Conservation (phyloP, 768 basidiomycete species). For the Asterophora parasitica region DNA sequence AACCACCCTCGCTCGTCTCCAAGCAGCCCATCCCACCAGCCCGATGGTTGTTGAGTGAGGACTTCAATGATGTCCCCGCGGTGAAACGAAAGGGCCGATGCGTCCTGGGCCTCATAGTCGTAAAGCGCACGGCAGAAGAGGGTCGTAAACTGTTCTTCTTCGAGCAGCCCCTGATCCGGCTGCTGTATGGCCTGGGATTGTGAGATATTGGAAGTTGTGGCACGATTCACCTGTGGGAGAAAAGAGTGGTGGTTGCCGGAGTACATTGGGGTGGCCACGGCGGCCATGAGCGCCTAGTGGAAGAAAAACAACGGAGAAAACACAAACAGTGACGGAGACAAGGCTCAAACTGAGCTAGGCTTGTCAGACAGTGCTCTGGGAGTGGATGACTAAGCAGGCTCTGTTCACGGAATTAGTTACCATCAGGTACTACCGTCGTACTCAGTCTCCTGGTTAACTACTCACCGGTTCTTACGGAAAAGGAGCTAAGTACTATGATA, state of each 20-base stretch:
- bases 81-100: constrained; percentile 83
- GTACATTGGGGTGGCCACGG: constrained; percentile 28
- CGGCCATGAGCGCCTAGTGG: constrained; percentile 22
- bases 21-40: constrained; percentile 98
- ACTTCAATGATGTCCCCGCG: constrained; percentile 93
- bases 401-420: too few relatives aligned
- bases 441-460: too few relatives aligned
- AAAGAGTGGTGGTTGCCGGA: constrained; percentile 17
- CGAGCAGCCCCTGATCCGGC: constrained; percentile 34
- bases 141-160: constrained; percentile 63
- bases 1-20: constrained; percentile 94
- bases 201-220: constrained; percentile 15
- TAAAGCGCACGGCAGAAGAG: constrained; percentile 92
- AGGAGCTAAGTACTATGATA: too few relatives aligned
- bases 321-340: constrained; percentile 7
- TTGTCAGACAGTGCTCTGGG: constrained; percentile 8
- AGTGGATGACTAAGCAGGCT: constrained; percentile 10
- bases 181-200: constrained; percentile 19
- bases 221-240: constrained; percentile 18
- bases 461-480: too few relatives aligned
- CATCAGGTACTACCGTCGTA: too few relatives aligned
- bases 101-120: constrained; percentile 84
- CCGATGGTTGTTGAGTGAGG: constrained; percentile 82
- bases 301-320: constrained; percentile 10
- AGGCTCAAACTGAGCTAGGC: constrained; percentile 9